Evolutionary conservation across 169 alveolate genomes (phyloP).

Genomic region (Plasmodium falciparum): DNA sequence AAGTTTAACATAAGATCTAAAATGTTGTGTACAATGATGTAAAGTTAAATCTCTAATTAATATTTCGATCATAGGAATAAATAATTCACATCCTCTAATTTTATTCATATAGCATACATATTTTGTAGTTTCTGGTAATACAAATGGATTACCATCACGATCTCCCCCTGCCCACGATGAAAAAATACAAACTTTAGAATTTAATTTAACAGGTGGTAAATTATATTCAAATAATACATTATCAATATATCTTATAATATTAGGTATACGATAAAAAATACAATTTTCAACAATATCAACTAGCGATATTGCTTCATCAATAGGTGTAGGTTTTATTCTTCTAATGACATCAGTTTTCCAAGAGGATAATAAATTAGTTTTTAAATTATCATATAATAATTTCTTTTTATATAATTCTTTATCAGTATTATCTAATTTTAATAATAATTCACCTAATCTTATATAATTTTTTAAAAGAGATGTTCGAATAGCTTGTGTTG

Average conservation of each 20-base stretch:
- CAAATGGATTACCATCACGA: slow-evolving; percentile 92
- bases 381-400: slow-evolving; percentile 77
- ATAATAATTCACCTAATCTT: slow-evolving; percentile 80
- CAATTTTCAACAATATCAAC: slow-evolving; percentile 81
- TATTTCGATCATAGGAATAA: slow-evolving; percentile 77
- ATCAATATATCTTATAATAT: slow-evolving; percentile 82
- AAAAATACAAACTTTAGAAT: slow-evolving; percentile 79
- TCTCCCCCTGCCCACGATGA: slow-evolving; percentile 92
- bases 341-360: slow-evolving; percentile 87
- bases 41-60: slow-evolving; percentile 34
- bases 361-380: slow-evolving; percentile 79
- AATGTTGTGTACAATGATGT: slow-evolving; percentile 58
- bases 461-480: slow-evolving; percentile 82
- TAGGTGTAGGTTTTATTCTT: slow-evolving; percentile 87
- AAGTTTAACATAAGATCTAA: slow-evolving; percentile 45
- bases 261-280: slow-evolving; percentile 81
- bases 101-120: slow-evolving; percentile 81
- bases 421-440: slow-evolving; percentile 82
- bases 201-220: slow-evolving; percentile 85
- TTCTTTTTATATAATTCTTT: slow-evolving; percentile 80
- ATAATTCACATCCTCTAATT: slow-evolving; percentile 81
- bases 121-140: slow-evolving; percentile 87
- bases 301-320: slow-evolving; percentile 83
- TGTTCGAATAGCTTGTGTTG: slow-evolving; percentile 86
- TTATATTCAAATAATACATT: slow-evolving; percentile 79